These are phyloP conservation scores for Dimocarpus longan DNA, from an alignment of 345 rosid species.

Conservation along the genomic window DNA sequence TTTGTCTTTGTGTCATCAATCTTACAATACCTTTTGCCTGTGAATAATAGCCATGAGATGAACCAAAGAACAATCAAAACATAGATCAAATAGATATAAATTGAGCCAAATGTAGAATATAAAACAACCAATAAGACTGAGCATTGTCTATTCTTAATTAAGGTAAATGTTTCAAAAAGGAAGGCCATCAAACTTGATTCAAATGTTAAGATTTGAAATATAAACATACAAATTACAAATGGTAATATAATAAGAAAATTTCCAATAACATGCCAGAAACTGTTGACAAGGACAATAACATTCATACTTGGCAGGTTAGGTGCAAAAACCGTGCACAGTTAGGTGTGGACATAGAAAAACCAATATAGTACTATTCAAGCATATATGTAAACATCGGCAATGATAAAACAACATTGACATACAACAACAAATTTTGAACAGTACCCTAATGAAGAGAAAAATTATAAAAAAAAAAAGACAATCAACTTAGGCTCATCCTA, in stretches of 20 bases:
- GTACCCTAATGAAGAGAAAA: background rate
- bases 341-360: background rate
- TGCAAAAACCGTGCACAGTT: background rate
- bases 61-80: background rate
- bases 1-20: background rate
- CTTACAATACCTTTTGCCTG: background rate
- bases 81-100: background rate
- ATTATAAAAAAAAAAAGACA: too few species aligned
- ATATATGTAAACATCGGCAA: background rate
- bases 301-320: background rate
- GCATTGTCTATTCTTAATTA: background rate
- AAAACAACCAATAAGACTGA: background rate
- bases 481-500: background rate
- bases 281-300: background rate
- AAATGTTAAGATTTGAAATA: background rate
- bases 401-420: background rate
- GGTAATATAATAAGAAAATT: background rate
- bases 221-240: background rate
- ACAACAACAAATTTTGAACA: background rate
- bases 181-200: background rate
- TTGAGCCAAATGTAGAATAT: constrained; percentile 2
- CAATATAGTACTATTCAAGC: background rate
- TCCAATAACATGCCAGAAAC: background rate
- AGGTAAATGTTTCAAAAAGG: background rate
- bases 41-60: background rate